These are phyloP conservation scores for Prillingera fragicola DNA, from an alignment of 1,284 basidiomycete genomes.

Conservation along the genomic window DNA sequence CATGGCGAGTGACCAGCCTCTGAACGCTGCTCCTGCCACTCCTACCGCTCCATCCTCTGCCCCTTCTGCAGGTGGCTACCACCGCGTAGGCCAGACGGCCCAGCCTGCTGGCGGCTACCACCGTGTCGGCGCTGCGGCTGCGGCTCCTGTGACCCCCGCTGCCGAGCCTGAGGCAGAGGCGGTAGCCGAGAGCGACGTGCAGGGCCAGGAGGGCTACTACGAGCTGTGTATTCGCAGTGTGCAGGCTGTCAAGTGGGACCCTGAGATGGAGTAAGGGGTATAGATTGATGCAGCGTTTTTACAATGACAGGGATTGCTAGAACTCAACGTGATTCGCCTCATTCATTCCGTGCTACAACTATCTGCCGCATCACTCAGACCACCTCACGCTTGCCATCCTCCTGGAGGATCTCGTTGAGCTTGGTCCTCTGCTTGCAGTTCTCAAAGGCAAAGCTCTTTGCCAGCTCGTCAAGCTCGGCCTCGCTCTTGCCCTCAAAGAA, in stretches of 20 bases:
- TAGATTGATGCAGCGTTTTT: not conserved
- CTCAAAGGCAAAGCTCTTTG: slow-evolving; percentile 59
- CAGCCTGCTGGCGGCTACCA: slow-evolving; percentile 23
- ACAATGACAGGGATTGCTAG: too few relatives aligned
- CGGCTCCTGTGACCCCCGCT: slow-evolving; percentile 3
- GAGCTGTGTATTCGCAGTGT: slow-evolving; percentile 49
- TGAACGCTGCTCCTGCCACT: too few relatives aligned
- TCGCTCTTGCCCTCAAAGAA: slow-evolving; percentile 56
- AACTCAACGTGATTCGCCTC: too few relatives aligned
- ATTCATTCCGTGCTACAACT: too few relatives aligned
- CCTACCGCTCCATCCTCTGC: not conserved
- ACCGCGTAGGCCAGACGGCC: not conserved
- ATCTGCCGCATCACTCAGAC: too few relatives aligned
- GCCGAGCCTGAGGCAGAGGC: not conserved
- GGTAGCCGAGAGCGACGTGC: not conserved
- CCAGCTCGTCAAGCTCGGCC: slow-evolving; percentile 58
- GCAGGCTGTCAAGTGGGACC: slow-evolving; percentile 43
- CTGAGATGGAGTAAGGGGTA: slow-evolving; percentile 25
- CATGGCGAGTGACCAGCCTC: slow-evolving; percentile 17
- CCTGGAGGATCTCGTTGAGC: slow-evolving; percentile 43
- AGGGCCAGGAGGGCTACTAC: slow-evolving; percentile 44
- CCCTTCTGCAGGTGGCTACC: not conserved
- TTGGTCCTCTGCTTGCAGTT: slow-evolving; percentile 52
- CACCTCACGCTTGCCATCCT: slow-evolving; percentile 26
- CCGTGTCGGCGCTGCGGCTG: slow-evolving; percentile 18